Evolutionary conservation across 805 yeast species (phyloP), one percentile per base, ranked within the genome.

Genomic region (Candida verbasci): DNA sequence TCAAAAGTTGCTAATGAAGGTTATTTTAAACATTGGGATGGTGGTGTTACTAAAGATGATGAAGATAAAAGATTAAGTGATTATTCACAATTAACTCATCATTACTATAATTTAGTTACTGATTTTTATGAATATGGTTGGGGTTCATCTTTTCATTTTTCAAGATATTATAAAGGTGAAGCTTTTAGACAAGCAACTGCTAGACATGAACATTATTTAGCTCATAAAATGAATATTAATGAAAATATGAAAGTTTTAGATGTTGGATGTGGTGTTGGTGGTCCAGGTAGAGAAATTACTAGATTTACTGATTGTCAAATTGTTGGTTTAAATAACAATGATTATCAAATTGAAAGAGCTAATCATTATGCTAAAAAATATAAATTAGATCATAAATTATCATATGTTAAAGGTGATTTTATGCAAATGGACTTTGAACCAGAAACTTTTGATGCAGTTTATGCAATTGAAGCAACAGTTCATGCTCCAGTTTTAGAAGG

Each of bases 251-350:
- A 81, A 55, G 98, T 91, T 12, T 74, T 91, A 50, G 98, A 91
- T 59, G 98, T 91, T 40, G 98, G 98, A 32, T 93, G 98, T 71
- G 98, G 98, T 74, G 96, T 91, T 52, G 98, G 98, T 58, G 98
- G 98, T 29, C 98, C 98, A 53, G 97, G 96, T 16, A 83, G 97
- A 64, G 96, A 93, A 70, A 91, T 91, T 55, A 74, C 83, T 43
- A 79, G 96, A 58, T 91, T 91, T 72, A 83, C 97, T 35, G 87
- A 82, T 53, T 82, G 88, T 67, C 68, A 77, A 51, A 73, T 91
- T 58, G 85, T 85, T 44, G 98, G 98, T 35, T 74, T 91, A 53
- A 91, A 91, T 72, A 91, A 93, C 74, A 93, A 93, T 61, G 98
- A 93, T 66, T 93, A 93, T 70, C 95, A 93, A 73, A 83, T 91